Base-by-base conservation (phyloP, 1,284 basidiomycete genomes). In the Cryptococcus sp. region DNA sequence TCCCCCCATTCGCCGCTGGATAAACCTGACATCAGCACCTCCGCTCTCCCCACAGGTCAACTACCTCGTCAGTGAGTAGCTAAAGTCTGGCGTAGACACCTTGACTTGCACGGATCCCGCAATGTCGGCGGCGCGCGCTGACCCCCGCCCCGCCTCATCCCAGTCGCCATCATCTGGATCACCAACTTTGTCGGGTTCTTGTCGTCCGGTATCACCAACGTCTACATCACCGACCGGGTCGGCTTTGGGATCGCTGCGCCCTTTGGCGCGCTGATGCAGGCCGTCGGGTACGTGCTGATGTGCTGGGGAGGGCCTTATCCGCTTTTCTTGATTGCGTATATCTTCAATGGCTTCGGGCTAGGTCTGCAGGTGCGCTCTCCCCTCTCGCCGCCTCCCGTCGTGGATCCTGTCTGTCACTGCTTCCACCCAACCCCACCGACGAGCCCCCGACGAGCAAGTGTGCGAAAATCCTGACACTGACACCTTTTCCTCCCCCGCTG, bases 281-380 rank as follows among this genome's bases (percentile, higher is more conserved):
- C 75, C 1, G 58, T 83, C 11, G 83, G 79, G 1, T 87, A 85
- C 66, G 59, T 73, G 4, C 73, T 87, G 37, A 80, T 84, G 62
- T 79, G 81, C 13, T 80, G 85, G 21, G 85, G 82, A 2, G 80
- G 82, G 3, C 87, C 87, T 0, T 89, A 86, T 69, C 84, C 85
- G 0, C 77, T 85, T 4, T 85, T 87, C 65, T 81, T 85, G 45
- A 65, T 85, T 44, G 81, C 82, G 0, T 88, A 81, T 64, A 67
- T 78, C 3, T 77, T 87, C 55, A 83, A 82, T 53, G 87, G 87
- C 1, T 80, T 85, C 49, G 86, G 85, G 0, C 72, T 84, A 44
- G 79, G 82, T 6, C 66, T 85, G 23, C 81, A 83, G 67, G 82
- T 82, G 62, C 46, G 72, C 59, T 15, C 11, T 18, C 12, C 15